These are phyloP conservation scores for Beta lomatogona DNA, from an alignment of 179 eudicot genomes.

Conservation along the genomic window DNA sequence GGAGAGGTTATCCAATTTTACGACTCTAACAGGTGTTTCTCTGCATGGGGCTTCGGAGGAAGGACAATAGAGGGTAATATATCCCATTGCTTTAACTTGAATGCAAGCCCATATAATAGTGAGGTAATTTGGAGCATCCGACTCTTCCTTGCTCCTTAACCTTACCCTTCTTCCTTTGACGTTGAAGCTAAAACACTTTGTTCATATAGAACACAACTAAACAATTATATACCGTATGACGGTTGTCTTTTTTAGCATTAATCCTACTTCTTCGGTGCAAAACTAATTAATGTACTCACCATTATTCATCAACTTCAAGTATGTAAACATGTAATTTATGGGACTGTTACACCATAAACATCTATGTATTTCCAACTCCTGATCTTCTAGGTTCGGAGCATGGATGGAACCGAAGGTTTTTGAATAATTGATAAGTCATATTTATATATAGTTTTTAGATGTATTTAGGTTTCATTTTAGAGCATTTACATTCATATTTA, in stretches of 20 bases:
- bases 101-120: conserved; percentile 42
- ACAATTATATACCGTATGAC: neutral
- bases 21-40: conserved; percentile 76
- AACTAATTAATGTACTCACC: neutral
- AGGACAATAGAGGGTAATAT: conserved; percentile 42
- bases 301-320: neutral
- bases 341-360: neutral
- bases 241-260: neutral
- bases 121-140: conserved; percentile 50
- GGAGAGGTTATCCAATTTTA: conserved; percentile 93
- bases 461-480: too few species aligned
- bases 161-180: neutral
- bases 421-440: too few species aligned
- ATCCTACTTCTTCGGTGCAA: neutral
- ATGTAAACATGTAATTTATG: neutral
- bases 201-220: neutral
- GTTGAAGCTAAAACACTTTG: neutral
- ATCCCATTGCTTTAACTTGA: conserved; percentile 89
- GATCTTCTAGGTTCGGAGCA: neutral
- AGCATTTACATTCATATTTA: too few species aligned
- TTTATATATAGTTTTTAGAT: too few species aligned
- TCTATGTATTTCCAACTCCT: neutral
- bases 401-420: neutral
- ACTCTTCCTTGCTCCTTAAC: neutral
- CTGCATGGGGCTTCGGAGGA: conserved; percentile 98